Evolutionary conservation across 768 basidiomycete species (phyloP).

Genomic region (Lyophyllum shimeji): DNA sequence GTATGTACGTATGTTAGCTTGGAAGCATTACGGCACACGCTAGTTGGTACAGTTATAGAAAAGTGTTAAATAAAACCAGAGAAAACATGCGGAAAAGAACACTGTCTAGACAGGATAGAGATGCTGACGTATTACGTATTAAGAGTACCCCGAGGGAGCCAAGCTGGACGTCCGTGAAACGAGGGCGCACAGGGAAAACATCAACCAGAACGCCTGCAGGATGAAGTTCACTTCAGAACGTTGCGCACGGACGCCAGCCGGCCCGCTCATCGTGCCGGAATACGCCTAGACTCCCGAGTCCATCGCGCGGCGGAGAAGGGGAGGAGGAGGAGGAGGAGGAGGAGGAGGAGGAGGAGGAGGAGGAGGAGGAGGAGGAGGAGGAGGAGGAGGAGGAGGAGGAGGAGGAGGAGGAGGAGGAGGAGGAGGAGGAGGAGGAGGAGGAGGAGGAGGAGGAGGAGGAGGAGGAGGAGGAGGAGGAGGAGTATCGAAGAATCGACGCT

Average conservation of each 20-base stretch:
- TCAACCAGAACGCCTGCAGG: neutral
- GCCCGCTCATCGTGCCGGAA: neutral
- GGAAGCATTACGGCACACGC: neutral
- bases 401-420: too few relatives aligned
- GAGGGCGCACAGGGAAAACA: neutral
- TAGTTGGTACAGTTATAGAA: too few relatives aligned
- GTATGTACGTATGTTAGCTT: neutral
- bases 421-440: too few relatives aligned
- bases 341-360: too few relatives aligned
- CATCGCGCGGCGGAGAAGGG: neutral
- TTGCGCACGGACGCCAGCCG: neutral
- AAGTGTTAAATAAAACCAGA: too few relatives aligned
- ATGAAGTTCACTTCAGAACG: neutral
- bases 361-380: too few relatives aligned
- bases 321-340: neutral
- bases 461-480: too few relatives aligned
- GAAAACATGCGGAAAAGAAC: too few relatives aligned
- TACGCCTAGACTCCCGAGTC: neutral
- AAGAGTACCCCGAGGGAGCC: neutral
- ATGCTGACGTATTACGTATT: neutral
- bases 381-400: too few relatives aligned
- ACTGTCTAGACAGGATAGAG: neutral
- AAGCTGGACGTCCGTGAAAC: too few relatives aligned
- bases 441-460: too few relatives aligned
- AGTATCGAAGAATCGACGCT: neutral